Base-by-base conservation (phyloP, 2,329 filamentous ascomycete genomes). In the Aureobasidium musti region DNA sequence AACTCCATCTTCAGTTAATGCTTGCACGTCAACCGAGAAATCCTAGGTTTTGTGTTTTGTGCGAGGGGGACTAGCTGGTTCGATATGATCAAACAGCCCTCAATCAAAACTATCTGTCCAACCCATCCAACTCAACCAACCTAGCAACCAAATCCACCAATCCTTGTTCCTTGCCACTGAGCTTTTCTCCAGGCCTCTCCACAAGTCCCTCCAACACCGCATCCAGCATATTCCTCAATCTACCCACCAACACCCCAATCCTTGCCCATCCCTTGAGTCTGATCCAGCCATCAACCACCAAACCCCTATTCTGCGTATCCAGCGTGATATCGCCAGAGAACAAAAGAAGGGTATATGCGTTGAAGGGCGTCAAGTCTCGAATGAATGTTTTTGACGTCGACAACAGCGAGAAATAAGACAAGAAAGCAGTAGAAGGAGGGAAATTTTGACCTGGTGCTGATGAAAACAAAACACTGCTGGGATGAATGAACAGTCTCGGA, bases 221-320 rank as follows among this genome's bases (percentile, higher is more conserved):
- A 79, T 99, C 95, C 64, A 99, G 83, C 88, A 98, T 91, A 67
- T 88, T 87, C 69, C 95, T 84, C 71, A 99, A 78, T 69, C 94
- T 83, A 53, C 89, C 91, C 2, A 97, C 89, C 71, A 99, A 78
- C 14, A 98, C 94, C 35, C 94, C 95, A 69, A 99, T 95, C 54
- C 95, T 86, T 1, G 95, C 94, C 95, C 95, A 99, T 0, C 95
- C 95, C 28, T 92, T 85, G 37, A 99, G 80, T 41, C 86, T 77
- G 39, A 98, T 81, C 95, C 94, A 98, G 61, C 91, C 92, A 78
- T 98, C 95, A 3, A 99, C 91, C 3, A 97, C 81, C 21, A 99
- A 80, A 0, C 95, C 95, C 26, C 93, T 83, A 6, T 94, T 94
- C 50, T 92, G 81, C 0, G 92, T 96, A 78, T 98, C 95, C 3